Evolutionary conservation across 2,329 filamentous ascomycete species (phyloP), one percentile per base, ranked within the genome.

Genomic region (Diaporthe sp.): DNA sequence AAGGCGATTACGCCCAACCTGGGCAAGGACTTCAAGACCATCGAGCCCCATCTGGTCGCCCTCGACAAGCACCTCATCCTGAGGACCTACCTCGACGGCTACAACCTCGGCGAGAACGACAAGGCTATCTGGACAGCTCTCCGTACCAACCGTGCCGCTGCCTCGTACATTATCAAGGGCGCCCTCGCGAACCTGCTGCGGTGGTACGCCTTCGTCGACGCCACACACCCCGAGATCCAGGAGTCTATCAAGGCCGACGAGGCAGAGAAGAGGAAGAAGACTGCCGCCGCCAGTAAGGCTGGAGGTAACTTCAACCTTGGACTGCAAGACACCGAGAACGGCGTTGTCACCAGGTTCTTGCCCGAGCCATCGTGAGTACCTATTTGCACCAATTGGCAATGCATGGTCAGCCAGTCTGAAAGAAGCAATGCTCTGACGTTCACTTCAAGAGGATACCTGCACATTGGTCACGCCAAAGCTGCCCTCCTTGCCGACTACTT

Each of bases 401-500:
- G 8, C 19, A 13, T 6, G 2, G 13, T 10, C 25, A 19, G 4
- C n/a, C 19, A 37, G 1, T 17, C 5, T 19, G n/a, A n/a, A 28
- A 53, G 34, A 28, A 55, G 39, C 34, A 22, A 44, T n/a, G 19
- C 25, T 46, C 72, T 78, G 37, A 77, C 51, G 4, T 31, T 55
- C 12, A 8, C 25, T 12, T 44, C 19, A 76, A 89, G 88, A 79
- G 95, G 95, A 77, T 98, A 98, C 83, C 91, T 98, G 60, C 96
- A 98, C 86, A 98, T 98, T 78, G 96, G 96, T 72, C 96, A 98
- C 87, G 95, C 95, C 79, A 98, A 98, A 87, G 95, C 95, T 42
- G 95, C 95, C 8, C 89, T 98, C 73, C 91, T 98, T 75, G 98
- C 97, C 87, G 96, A 98, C 84, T 98, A 98, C 89, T 98, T 98